Evolutionary conservation across 2,329 filamentous ascomycete genomes (phyloP).

Genomic region (Peltaster fructicola): DNA sequence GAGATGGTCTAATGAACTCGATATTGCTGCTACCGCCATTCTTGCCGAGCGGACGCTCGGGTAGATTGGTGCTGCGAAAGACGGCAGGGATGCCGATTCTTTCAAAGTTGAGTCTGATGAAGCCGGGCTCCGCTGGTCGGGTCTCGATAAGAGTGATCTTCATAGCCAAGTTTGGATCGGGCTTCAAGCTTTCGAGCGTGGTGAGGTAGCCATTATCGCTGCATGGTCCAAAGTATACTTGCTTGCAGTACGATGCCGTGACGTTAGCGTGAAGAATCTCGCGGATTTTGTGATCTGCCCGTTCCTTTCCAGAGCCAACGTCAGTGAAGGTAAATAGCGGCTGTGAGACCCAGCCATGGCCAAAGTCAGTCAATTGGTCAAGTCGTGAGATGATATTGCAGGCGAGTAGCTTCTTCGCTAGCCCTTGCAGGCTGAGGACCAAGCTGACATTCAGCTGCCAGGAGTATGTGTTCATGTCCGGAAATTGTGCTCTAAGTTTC

Average conservation of each 20-base stretch:
- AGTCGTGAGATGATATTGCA: constrained; percentile 23
- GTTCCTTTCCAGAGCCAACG: constrained; percentile 29
- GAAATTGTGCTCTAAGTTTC: constrained; percentile 24
- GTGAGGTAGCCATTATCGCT: constrained; percentile 30
- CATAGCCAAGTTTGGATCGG: constrained; percentile 19
- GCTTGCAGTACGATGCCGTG: constrained; percentile 27
- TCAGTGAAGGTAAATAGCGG: constrained; percentile 30
- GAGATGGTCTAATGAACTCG: no score
- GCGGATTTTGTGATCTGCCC: constrained; percentile 28
- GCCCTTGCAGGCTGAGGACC: constrained; percentile 29
- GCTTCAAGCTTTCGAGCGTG: constrained; percentile 28
- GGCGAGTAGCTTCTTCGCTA: constrained; percentile 24
- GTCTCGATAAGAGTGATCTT: constrained; percentile 30
- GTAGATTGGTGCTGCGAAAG: constrained; percentile 25
- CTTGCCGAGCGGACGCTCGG: constrained; percentile 10
- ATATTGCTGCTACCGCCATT: constrained; percentile 1
- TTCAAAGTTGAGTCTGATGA: constrained; percentile 24
- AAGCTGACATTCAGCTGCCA: constrained; percentile 31
- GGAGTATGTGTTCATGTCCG: constrained; percentile 19
- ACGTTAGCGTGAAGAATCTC: constrained; percentile 30
- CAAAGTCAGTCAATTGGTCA: constrained; percentile 25
- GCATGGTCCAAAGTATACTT: constrained; percentile 30
- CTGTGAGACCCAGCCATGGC: constrained; percentile 27
- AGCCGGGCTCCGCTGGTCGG: constrained; percentile 24
- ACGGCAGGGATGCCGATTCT: constrained; percentile 22